Percentiles rank a stretch among this genome's conserved stretches.
These are phyloP conservation scores for Neurospora sp. DNA, from an alignment of 495 filamentous ascomycete genomes.

Conservation along the genomic window DNA sequence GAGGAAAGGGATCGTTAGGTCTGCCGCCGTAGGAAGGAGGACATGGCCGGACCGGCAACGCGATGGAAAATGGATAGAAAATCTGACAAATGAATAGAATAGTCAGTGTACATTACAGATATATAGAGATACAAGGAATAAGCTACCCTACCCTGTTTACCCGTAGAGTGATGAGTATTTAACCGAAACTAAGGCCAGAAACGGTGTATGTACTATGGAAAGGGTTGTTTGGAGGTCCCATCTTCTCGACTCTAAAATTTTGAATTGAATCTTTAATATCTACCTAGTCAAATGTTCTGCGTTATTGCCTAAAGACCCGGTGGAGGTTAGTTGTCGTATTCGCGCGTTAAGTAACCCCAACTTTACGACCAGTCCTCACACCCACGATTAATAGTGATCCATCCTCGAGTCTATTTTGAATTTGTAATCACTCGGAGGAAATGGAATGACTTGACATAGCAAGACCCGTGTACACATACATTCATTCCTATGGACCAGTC, in stretches of 20 bases:
- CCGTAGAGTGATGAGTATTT: background rate
- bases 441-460: too few species aligned
- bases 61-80: background rate
- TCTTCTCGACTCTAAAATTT: background rate
- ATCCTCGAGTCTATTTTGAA: too few species aligned
- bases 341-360: background rate
- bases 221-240: background rate
- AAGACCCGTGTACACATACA: too few species aligned
- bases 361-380: too few species aligned
- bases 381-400: too few species aligned
- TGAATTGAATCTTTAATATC: background rate
- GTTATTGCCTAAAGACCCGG: background rate
- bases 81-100: background rate
- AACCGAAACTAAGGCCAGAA: background rate
- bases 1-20: background rate
- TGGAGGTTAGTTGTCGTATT: background rate
- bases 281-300: background rate
- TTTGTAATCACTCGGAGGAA: too few species aligned
- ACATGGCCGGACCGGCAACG: background rate
- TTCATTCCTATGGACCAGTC: background rate
- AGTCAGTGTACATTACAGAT: background rate
- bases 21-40: background rate
- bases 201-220: background rate
- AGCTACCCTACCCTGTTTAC: background rate
- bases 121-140: background rate